phyloP scores from a whole-genome alignment of 768 basidiomycete species.

The Psilocybe cubensis region DNA sequence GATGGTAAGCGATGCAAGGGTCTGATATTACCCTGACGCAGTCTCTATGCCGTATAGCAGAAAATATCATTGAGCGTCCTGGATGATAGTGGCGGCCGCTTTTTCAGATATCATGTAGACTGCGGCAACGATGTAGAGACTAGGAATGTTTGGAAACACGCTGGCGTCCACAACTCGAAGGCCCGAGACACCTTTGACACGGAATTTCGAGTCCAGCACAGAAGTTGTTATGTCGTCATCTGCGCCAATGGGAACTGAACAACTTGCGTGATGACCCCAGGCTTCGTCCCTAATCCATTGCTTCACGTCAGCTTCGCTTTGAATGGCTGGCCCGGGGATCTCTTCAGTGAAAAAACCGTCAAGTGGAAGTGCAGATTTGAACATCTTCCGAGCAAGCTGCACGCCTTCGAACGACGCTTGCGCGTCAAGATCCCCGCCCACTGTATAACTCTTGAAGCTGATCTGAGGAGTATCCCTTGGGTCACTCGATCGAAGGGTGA shows the following conservation, averaged over 20 bases:
- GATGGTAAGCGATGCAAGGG: too few species aligned
- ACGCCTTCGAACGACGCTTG: conserved; percentile 10
- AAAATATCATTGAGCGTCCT: not conserved
- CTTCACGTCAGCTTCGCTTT: conserved; percentile 10
- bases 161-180: conserved; percentile 13
- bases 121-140: conserved; percentile 7
- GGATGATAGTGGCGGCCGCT: conserved; percentile 9
- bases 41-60: too few species aligned
- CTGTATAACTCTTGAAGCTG: conserved; percentile 7
- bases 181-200: conserved; percentile 11
- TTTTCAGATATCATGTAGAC: conserved; percentile 15
- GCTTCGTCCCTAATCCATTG: conserved; percentile 11
- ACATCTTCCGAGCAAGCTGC: conserved; percentile 9
- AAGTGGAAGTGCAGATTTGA: not conserved
- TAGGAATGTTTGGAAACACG: conserved; percentile 15
- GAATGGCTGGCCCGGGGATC: conserved; percentile 5
- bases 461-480: conserved; percentile 10
- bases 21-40: too few species aligned
- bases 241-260: conserved; percentile 12
- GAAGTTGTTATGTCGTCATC: conserved; percentile 1
- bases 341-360: conserved; percentile 4
- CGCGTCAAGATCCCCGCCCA: conserved; percentile 6
- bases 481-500: conserved; percentile 10
- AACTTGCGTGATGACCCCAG: conserved; percentile 15
- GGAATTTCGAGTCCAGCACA: conserved; percentile 8